Base-by-base conservation (phyloP, 1,284 basidiomycete species). In the Leccinum solheimii region DNA sequence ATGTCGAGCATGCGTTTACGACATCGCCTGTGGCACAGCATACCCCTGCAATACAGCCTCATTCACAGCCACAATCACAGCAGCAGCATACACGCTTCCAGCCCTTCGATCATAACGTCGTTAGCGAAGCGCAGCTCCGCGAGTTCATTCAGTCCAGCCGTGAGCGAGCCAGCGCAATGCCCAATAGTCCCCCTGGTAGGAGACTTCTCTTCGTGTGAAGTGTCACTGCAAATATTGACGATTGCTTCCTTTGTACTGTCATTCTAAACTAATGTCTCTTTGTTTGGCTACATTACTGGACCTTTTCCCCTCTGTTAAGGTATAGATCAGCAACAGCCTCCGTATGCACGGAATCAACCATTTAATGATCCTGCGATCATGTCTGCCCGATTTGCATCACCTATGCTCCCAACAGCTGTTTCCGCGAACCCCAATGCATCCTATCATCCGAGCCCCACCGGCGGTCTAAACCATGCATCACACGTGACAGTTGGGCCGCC, bases 311-410 rank as follows among this genome's bases (percentile, higher is more conserved):
- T 55, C 48, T 50, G 51, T 50, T 69, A 68, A 64, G 70, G 70
- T 70, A 63, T 67, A 67, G 75, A 76, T 62, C 67, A 70, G 74
- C 77, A 78, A 64, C 71, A 75, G 62, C 70, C 76, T 67, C 75
- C 75, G 53, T 79, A 78, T 64, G 66, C 73, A 63, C 65, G 74
- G 50, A 70, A 67, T 57, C 80, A 81, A 60, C 81, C 81, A 36
- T 92, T 91, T 75, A 81, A 79, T 65, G 90, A 92, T 69, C 90
- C 91, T 55, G 90, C 91, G 16, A 92, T 92, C 61, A 91, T 92
- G 89, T 88, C 90, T 51, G 88, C 87, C 34, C 82, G 85, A 64
- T 81, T 90, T 71, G 77, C 80, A 8, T 78, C 82, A 21, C 77
- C 80, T 5, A 64, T 72, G 7, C 63, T 72, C 23, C 58, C 66